A percentile compares a stretch with the other conserved stretches of the same genome.
Evolutionary conservation across 2,329 filamentous ascomycete genomes (phyloP).

Genomic region (Lasiodiplodia citricola): DNA sequence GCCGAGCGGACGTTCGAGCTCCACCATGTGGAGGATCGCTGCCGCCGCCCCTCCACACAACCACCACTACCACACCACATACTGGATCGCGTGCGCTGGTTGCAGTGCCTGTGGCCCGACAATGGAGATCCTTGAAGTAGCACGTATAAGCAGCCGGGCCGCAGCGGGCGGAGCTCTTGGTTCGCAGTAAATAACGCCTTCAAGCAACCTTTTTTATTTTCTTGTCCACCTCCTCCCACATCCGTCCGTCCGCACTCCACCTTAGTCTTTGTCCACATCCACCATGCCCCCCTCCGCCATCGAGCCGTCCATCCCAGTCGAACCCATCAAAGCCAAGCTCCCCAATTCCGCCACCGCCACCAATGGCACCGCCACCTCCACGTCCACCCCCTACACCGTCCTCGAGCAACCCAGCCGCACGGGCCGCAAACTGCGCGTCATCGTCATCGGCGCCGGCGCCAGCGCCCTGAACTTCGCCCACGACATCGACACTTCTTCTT

Average conservation of each 20-base stretch:
- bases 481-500: not conserved
- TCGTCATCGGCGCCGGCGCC: conserved; percentile 42
- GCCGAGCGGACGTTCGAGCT: not conserved
- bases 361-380: not conserved
- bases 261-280: not conserved
- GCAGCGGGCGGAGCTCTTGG: not conserved
- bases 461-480: conserved; percentile 48
- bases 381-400: not conserved
- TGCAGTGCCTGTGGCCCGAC: not conserved
- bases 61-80: not conserved
- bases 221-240: not conserved
- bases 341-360: not conserved
- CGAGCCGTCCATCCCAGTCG: not conserved
- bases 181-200: not conserved
- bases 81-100: not conserved
- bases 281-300: not conserved
- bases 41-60: not conserved
- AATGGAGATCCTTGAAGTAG: not conserved
- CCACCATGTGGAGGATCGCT: not conserved
- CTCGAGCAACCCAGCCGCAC: not conserved
- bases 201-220: too few species aligned
- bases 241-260: not conserved
- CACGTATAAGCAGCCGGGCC: not conserved
- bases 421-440: conserved; percentile 25
- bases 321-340: not conserved